phyloP scores from a whole-genome alignment of 2,329 filamentous ascomycete species.

The Hymenoscyphus linearis region DNA sequence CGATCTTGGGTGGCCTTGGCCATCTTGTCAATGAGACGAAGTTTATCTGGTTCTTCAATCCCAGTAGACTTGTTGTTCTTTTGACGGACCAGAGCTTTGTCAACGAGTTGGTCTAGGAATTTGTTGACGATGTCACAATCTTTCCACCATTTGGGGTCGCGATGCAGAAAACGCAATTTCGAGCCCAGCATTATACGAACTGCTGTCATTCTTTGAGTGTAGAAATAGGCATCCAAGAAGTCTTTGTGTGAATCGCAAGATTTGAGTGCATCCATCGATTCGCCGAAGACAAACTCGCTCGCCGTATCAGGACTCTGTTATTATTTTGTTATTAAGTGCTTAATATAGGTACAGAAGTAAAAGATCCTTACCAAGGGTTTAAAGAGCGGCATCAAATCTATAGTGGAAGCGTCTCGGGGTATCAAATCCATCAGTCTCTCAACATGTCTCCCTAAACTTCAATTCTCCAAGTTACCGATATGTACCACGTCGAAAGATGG shows the following conservation, averaged over 20 bases:
- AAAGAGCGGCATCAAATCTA: background rate
- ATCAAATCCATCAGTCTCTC: background rate
- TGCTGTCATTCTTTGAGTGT: background rate
- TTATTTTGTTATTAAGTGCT: background rate
- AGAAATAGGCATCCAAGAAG: background rate
- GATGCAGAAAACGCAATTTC: background rate
- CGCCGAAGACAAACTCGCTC: background rate
- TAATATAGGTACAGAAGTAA: background rate
- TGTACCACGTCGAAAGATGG: background rate
- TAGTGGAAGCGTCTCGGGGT: background rate
- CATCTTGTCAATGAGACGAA: background rate
- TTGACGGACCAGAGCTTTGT: background rate
- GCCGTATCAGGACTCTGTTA: background rate
- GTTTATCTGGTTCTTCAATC: background rate
- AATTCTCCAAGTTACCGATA: background rate
- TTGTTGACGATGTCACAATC: background rate
- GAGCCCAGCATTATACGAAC: background rate
- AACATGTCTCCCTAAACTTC: background rate
- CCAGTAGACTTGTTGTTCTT: background rate
- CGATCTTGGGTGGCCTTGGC: background rate
- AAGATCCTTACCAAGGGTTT: background rate
- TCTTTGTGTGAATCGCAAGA: background rate
- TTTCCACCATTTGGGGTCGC: background rate
- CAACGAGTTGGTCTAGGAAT: constrained; percentile 16
- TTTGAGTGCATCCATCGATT: background rate